Conservation (phyloP, 345 rosid species). For the Lagerstroemia speciosa region DNA sequence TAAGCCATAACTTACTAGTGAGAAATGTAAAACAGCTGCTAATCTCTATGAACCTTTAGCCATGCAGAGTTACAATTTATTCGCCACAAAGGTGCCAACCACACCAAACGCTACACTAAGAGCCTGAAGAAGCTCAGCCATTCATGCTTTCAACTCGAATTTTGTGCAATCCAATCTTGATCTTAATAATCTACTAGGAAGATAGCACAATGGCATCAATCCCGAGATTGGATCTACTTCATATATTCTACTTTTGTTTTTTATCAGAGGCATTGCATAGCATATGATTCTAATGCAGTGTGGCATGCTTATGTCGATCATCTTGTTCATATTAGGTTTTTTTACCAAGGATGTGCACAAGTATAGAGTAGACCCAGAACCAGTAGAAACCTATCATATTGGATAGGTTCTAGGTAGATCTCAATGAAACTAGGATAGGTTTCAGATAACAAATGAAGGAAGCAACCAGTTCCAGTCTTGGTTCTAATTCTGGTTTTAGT, state of each 20-base stretch:
- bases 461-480: too few species aligned
- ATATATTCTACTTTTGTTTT: not conserved
- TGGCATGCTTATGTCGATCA: not conserved
- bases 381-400: too few species aligned
- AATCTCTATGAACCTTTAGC: not conserved
- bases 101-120: not conserved
- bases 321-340: not conserved
- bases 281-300: not conserved
- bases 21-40: not conserved
- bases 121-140: not conserved
- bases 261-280: not conserved
- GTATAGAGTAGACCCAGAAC: too few species aligned
- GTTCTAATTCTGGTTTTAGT: too few species aligned
- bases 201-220: not conserved
- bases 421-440: too few species aligned
- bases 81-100: not conserved
- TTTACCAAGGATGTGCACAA: too few species aligned
- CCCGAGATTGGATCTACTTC: not conserved
- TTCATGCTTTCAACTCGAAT: not conserved
- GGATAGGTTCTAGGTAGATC: too few species aligned
- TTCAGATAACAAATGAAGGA: too few species aligned
- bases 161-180: not conserved
- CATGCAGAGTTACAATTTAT: not conserved
- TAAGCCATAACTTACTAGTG: not conserved
- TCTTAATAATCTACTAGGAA: not conserved